Evolutionary conservation across 2,329 filamentous ascomycete genomes (phyloP).

Genomic region (Microsporum canis): DNA sequence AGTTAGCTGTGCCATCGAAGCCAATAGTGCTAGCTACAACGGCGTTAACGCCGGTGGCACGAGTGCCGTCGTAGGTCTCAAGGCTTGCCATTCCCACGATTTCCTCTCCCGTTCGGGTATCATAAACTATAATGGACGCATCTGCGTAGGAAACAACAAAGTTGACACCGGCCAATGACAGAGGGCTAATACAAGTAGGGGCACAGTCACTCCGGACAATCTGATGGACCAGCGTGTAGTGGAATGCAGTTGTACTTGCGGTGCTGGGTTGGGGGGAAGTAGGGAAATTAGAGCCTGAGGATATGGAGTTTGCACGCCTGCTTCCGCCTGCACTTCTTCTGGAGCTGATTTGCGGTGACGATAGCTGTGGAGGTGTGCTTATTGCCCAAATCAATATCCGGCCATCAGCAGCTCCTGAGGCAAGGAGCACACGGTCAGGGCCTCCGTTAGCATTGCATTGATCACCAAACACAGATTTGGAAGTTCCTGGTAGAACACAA

Average conservation of each 20-base stretch:
- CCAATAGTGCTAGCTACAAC: conserved; percentile 79
- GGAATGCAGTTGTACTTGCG: conserved; percentile 74
- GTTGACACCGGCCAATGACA: conserved; percentile 69
- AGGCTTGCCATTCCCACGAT: conserved; percentile 84
- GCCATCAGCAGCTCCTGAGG: conserved; percentile 81
- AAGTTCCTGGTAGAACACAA: conserved; percentile 76
- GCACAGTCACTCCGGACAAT: conserved; percentile 63
- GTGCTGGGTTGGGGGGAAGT: conserved; percentile 81
- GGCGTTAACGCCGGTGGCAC: conserved; percentile 73
- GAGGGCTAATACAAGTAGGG: conserved; percentile 83
- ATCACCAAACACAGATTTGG: conserved; percentile 66
- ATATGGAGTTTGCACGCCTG: conserved; percentile 82
- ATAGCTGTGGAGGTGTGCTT: conserved; percentile 74
- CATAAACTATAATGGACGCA: conserved; percentile 80
- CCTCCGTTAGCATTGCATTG: conserved; percentile 62
- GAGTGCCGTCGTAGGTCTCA: conserved; percentile 85
- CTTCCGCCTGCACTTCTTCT: conserved; percentile 61
- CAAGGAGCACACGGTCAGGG: conserved; percentile 77
- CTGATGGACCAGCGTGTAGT: conserved; percentile 77
- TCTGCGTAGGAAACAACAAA: conserved; percentile 93
- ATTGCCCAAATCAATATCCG: conserved; percentile 90
- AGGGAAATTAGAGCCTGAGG: conserved; percentile 83
- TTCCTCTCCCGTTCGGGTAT: conserved; percentile 83
- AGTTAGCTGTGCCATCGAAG: conserved; percentile 53
- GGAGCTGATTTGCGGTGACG: conserved; percentile 63